A percentile compares a stretch with the other conserved stretches of the same genome.
Conservation (phyloP, 352 stramenopile species). For the Plasmopara viticola region DNA sequence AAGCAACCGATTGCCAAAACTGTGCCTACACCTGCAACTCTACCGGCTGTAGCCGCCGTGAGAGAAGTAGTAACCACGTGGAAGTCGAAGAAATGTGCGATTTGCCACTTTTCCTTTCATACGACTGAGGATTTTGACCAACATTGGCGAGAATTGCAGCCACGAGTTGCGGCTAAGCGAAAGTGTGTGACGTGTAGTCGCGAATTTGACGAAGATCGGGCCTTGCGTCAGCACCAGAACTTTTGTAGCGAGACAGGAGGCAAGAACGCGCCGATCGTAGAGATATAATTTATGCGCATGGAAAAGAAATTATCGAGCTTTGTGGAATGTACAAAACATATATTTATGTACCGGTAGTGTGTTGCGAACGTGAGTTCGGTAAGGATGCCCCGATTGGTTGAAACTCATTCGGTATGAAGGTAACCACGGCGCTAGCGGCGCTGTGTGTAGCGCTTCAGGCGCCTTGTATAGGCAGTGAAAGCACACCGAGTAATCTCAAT, state of each 20-base stretch:
- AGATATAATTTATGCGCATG: no score
- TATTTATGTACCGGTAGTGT: no score
- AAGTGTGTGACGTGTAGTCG: constrained; percentile 40
- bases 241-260: constrained; percentile 29
- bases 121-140: constrained; percentile 23
- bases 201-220: constrained; percentile 63
- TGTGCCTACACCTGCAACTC: not conserved
- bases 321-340: no score
- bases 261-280: no score
- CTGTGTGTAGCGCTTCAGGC: constrained; percentile 12
- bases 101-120: constrained; percentile 32
- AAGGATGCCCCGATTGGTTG: not conserved
- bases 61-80: no score
- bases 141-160: constrained; percentile 39
- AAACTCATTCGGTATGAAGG: not conserved
- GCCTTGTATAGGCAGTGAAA: constrained; percentile 2
- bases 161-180: constrained; percentile 14
- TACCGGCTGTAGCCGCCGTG: not conserved
- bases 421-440: constrained; percentile 10
- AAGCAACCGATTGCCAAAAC: constrained; percentile 13
- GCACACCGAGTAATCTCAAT: not conserved
- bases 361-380: not conserved
- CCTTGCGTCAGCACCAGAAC: constrained; percentile 72
- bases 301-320: no score
- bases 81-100: constrained; percentile 18